Evolutionary conservation across 257 asterid species (phyloP), one percentile per base, ranked within the genome.

Genomic region (Nemophila menziesii): DNA sequence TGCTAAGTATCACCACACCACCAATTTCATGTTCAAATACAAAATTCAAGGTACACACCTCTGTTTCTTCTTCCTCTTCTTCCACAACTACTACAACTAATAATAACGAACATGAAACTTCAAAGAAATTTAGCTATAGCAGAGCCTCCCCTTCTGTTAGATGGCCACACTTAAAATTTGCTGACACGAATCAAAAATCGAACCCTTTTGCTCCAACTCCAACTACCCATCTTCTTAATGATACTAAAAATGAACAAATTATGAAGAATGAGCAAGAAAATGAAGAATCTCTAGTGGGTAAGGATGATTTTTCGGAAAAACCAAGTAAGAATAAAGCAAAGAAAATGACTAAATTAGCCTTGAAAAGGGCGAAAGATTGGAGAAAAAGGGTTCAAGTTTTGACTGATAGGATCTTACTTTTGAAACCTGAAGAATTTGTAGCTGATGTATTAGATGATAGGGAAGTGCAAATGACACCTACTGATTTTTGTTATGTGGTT

Each of bases 291-390:
- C 49, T 29, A 2, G 36, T 29, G 36, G 36, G 24, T 4, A 71
- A 57, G 24, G 63, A 12, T 34, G 71, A 14, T 33, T 7, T 6
- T 51, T 65, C 69, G 69, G 93, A 76, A 46, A 58, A 62, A 77
- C 74, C 60, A 17, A 72, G 81, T 67, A 67, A 80, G 71, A 79
- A 68, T 16, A 77, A 42, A 61, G 78, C 70, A 39, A 89, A 89
- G 73, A 84, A 84, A 66, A 80, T 89, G 98, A 89, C 64, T 49
- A 89, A 89, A 63, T 55, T 89, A 77, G 98, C 92, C 0, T 48
- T 89, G 62, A 89, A 78, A 70, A 70, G 93, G 66, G 98, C 84
- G 9, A 89, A 84, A 63, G 98, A 80, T 40, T 89, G 98, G 98
- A 68, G 90, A 27, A 56, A 66, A 46, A 76, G 98, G 69, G 96